Conservation (phyloP, 208 protist species). For the Leishmania gerbilli region DNA sequence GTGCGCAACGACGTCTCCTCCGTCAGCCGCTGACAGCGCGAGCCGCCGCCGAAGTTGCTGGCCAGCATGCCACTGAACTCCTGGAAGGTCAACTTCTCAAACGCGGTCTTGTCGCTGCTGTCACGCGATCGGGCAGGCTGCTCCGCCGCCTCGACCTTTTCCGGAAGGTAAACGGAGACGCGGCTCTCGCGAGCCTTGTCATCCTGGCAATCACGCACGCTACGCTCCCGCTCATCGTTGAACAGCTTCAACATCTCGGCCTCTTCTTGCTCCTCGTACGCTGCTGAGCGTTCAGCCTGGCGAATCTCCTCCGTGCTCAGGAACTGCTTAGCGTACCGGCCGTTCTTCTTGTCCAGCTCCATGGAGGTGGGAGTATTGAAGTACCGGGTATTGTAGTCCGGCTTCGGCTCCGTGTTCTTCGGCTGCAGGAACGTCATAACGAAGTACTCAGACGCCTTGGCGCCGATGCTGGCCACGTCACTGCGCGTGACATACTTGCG, state of each 20-base stretch:
- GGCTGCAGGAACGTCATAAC: slow-evolving; percentile 78
- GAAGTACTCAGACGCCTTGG: slow-evolving; percentile 59
- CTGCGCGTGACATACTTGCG: slow-evolving; percentile 52
- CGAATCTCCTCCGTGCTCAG: slow-evolving; percentile 29
- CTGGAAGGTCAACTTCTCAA: slow-evolving; percentile 59
- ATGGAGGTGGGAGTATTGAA: slow-evolving; percentile 72
- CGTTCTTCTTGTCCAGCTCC: slow-evolving; percentile 61
- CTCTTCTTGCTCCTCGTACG: slow-evolving; percentile 58
- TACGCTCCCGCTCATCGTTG: slow-evolving; percentile 76
- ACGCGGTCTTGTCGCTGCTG: slow-evolving; percentile 17
- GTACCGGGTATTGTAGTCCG: slow-evolving; percentile 85
- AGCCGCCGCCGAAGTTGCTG: slow-evolving; percentile 79
- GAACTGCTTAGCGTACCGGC: slow-evolving; percentile 44
- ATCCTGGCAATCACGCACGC: slow-evolving; percentile 19
- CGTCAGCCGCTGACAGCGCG: slow-evolving; percentile 78
- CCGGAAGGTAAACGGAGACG: slow-evolving; percentile 56
- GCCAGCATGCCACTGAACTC: slow-evolving; percentile 69
- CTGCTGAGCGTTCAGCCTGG: slow-evolving; percentile 35
- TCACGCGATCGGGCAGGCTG: slow-evolving; percentile 6
- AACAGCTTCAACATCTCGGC: slow-evolving; percentile 73
- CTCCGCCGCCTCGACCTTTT: slow-evolving; percentile 45
- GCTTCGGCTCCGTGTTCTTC: slow-evolving; percentile 75
- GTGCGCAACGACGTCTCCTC: slow-evolving; percentile 55
- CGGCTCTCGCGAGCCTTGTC: slow-evolving; percentile 40
- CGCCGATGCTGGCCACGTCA: slow-evolving; percentile 68